phyloP scores from a whole-genome alignment of 345 rosid species.

The Aquilaria yunnanensis region DNA sequence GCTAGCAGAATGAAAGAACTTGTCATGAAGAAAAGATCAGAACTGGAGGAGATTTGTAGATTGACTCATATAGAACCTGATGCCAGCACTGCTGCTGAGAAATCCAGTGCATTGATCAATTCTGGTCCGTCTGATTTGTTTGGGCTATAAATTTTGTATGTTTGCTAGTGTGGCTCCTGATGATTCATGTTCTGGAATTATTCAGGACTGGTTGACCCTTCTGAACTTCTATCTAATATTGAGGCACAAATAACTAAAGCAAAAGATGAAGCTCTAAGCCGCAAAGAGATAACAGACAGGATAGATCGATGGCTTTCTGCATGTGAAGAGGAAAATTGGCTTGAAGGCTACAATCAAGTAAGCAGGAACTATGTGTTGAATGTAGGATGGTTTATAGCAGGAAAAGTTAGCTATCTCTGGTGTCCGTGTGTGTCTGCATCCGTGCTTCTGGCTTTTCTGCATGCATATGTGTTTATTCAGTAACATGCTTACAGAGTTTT shows the following conservation, averaged over 20 bases:
- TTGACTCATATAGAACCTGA: conserved; percentile 79
- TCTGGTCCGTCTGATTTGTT: conserved; percentile 45
- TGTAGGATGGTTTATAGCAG: not conserved
- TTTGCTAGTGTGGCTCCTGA: not conserved
- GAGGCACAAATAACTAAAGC: conserved; percentile 71
- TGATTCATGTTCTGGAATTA: conserved; percentile 10
- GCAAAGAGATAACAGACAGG: conserved; percentile 93
- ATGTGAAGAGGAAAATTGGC: conserved; percentile 96
- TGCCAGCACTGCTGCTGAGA: conserved; percentile 82
- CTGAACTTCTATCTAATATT: conserved; percentile 75
- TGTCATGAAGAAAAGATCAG: conserved; percentile 81
- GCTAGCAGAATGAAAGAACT: conserved; percentile 95
- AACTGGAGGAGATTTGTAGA: conserved; percentile 71
- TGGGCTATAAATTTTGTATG: not conserved
- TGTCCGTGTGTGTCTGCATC: not conserved
- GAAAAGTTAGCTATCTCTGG: not conserved
- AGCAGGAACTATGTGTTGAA: conserved; percentile 14
- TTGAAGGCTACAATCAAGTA: conserved; percentile 88
- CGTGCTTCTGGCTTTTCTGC: no score
- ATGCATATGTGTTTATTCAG: no score
- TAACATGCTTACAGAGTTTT: no score
- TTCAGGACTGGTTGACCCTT: conserved; percentile 88
- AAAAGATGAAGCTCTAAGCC: conserved; percentile 75
- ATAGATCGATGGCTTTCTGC: conserved; percentile 92
- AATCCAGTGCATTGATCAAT: conserved; percentile 86